Evolutionary conservation across 257 asterid genomes (phyloP), one percentile per base, ranked within the genome.

Genomic region (Gynochthodes officinalis): DNA sequence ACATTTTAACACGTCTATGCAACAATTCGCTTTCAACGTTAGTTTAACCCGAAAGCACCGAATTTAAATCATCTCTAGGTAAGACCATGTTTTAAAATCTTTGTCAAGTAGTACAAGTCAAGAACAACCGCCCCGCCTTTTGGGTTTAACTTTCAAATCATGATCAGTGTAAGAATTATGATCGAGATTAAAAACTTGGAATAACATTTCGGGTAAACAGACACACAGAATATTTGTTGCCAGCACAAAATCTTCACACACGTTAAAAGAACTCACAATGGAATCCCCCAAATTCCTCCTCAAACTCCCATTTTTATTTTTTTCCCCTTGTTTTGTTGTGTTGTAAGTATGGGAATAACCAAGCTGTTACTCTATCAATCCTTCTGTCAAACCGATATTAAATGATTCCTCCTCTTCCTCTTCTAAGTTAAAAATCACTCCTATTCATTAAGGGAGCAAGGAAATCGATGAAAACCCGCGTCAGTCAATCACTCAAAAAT

Each of bases 331-430:
- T n/a, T n/a, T n/a, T n/a, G n/a, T n/a, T n/a, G n/a, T 33, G 14
- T 46, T 46, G 66, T 28, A 8, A 13, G 64, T 19, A 28, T 42
- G 1, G 42, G 14, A 15, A 49, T 39, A 42, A 46, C 53, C 25
- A 9, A 32, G 33, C 52, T 1, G 74, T 48, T 30, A 75, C 63
- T 33, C 30, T 48, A 74, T 2, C 49, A 11, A 28, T 43, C 44
- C 49, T 28, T 43, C 69, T 63, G 54, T 59, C 69, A 67, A 67
- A 75, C 74, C 66, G 44, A 33, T 42, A 58, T 43, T 74, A 43
- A 74, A 66, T 32, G 73, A 42, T 44, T 46, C 33, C 2, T 21
- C 53, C 28, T 32, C 40, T 23, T 48, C 27, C 19, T n/a, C 58
- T 69, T 16, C n/a, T 57, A 37, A 64, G 39, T 50, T 50, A 7